A percentile compares a stretch with the other conserved stretches of the same genome.
These are phyloP conservation scores for Hibiscus trionum DNA, from an alignment of 345 rosid genomes.

Conservation along the genomic window DNA sequence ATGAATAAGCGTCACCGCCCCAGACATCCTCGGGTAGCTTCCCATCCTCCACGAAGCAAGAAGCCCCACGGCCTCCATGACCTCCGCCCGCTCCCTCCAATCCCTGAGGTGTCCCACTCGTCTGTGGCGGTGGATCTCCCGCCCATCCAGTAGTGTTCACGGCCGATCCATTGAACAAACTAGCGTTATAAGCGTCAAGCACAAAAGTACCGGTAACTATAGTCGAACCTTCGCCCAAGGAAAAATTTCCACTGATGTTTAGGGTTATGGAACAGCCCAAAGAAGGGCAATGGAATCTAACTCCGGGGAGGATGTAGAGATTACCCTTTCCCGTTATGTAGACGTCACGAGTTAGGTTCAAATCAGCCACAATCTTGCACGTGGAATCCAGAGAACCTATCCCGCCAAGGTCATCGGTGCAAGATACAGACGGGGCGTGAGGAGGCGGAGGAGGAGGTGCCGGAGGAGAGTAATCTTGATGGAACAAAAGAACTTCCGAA, in stretches of 20 bases:
- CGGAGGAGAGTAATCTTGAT: conserved; percentile 94
- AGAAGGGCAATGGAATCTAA: conserved; percentile 55
- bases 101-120: conserved; percentile 93
- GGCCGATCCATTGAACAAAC: conserved; percentile 48
- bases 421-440: conserved; percentile 86
- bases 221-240: conserved; percentile 55
- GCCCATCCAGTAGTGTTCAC: conserved; percentile 82
- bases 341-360: conserved; percentile 74
- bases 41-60: conserved; percentile 49
- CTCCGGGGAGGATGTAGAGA: conserved; percentile 62
- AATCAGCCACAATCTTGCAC: conserved; percentile 76
- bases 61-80: conserved; percentile 96
- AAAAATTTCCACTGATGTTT: conserved; percentile 72
- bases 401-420: conserved; percentile 85
- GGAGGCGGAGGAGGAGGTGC: conserved; percentile 97
- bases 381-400: conserved; percentile 74
- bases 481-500: conserved; percentile 36
- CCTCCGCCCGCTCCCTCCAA: conserved; percentile 92
- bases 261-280: conserved; percentile 66
- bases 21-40: conserved; percentile 92
- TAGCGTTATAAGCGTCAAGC: conserved; percentile 63
- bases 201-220: conserved; percentile 64
- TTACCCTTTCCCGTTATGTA: conserved; percentile 83
- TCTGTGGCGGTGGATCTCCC: conserved; percentile 81
- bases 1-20: conserved; percentile 98